phyloP scores from a whole-genome alignment of 2,329 filamentous ascomycete genomes.

The Paracorniculantispora psalliotae region DNA sequence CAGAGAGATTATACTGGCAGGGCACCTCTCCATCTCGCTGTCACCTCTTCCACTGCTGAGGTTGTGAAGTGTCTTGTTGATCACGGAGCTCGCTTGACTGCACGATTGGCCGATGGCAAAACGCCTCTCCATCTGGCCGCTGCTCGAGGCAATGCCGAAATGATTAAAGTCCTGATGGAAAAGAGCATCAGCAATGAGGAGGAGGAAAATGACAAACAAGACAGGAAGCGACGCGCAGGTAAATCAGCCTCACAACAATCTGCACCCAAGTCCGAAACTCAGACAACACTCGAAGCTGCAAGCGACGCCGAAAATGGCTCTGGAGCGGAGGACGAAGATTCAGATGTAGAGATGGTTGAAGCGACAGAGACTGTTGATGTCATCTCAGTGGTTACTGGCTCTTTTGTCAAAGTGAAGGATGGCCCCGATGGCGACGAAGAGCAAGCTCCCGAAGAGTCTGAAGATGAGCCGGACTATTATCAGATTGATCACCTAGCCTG shows the following conservation, averaged over 20 bases:
- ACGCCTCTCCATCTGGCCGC: constrained; percentile 82
- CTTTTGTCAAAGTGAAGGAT: constrained; percentile 63
- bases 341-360: constrained; percentile 40
- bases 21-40: constrained; percentile 73
- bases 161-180: constrained; percentile 66
- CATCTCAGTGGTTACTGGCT: constrained; percentile 58
- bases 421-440: constrained; percentile 34
- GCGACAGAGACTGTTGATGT: constrained; percentile 45
- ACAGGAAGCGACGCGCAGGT: constrained; percentile 39
- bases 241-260: constrained; percentile 20
- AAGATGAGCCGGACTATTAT: constrained; percentile 72
- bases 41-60: constrained; percentile 61
- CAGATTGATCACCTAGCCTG: constrained; percentile 75
- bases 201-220: constrained; percentile 55
- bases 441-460: constrained; percentile 47
- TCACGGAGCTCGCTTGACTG: constrained; percentile 65
- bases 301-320: constrained; percentile 26
- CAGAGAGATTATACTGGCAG: constrained; percentile 72
- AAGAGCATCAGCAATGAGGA: constrained; percentile 72
- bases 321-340: constrained; percentile 32
- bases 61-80: constrained; percentile 69
- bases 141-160: constrained; percentile 60
- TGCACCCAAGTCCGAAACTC: constrained; percentile 16
- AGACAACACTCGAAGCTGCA: constrained; percentile 14
- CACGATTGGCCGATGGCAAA: constrained; percentile 71